phyloP scores from a whole-genome alignment of 129 eudicot species.

The Helichrysum umbraculigerum region DNA sequence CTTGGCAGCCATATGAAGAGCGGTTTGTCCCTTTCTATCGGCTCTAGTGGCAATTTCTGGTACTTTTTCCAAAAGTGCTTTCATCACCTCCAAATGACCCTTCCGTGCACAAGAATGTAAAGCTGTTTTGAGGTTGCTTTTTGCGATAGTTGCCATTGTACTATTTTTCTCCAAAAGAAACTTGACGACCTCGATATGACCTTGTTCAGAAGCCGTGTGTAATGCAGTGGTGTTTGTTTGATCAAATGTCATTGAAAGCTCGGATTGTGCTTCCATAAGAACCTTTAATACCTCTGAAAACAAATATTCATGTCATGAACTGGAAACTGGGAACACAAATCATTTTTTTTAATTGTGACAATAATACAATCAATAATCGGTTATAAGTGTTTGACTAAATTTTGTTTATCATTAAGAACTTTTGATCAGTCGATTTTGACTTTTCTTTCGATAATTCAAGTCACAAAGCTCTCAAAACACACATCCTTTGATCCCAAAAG shows the following conservation, averaged over 20 bases:
- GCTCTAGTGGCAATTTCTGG: slow-evolving; percentile 51
- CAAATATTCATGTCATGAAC: slow-evolving; percentile 1
- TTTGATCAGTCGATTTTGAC: neutral
- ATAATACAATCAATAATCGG: neutral
- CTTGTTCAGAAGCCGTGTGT: slow-evolving; percentile 72
- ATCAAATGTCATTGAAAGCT: slow-evolving; percentile 64
- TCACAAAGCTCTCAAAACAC: neutral
- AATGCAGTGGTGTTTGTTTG: slow-evolving; percentile 71
- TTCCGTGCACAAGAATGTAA: slow-evolving; percentile 80
- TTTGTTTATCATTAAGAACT: neutral
- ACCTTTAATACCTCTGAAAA: slow-evolving; percentile 63
- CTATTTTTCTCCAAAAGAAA: slow-evolving; percentile 61
- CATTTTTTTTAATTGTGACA: neutral
- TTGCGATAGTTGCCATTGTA: slow-evolving; percentile 49
- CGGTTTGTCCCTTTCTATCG: slow-evolving; percentile 87
- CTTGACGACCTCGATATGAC: slow-evolving; percentile 67
- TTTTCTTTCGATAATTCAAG: neutral
- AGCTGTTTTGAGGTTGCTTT: slow-evolving; percentile 67
- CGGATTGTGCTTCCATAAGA: slow-evolving; percentile 61
- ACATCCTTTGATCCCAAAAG: neutral
- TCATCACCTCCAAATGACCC: slow-evolving; percentile 72
- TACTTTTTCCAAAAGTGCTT: slow-evolving; percentile 54
- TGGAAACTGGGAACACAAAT: too few relatives aligned
- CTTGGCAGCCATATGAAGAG: slow-evolving; percentile 89
- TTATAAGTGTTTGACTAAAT: neutral